These are phyloP conservation scores for Tetrahymena borealis DNA, from an alignment of 73 alveolate species.

Conservation along the genomic window DNA sequence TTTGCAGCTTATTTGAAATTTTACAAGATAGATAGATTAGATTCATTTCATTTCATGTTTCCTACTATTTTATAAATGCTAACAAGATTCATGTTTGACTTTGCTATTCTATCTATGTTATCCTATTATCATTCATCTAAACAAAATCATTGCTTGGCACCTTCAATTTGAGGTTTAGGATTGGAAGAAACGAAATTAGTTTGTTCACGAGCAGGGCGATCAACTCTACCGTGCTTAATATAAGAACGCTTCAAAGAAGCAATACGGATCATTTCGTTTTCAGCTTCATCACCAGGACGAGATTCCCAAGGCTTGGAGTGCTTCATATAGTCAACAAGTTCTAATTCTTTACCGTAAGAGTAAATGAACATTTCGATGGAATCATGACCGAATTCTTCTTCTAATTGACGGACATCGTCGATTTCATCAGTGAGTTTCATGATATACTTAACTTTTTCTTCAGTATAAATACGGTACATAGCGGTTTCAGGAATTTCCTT, in stretches of 20 bases:
- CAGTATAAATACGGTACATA: conserved; percentile 33
- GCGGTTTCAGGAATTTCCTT: conserved; percentile 36
- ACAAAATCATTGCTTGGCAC: not conserved
- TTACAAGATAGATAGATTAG: not conserved
- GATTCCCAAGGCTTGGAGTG: conserved; percentile 36
- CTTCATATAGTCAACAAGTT: conserved; percentile 42
- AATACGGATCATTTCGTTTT: conserved; percentile 6
- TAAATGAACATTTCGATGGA: conserved; percentile 20
- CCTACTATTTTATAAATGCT: not conserved
- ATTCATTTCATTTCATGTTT: not conserved
- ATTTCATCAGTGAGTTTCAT: conserved; percentile 43
- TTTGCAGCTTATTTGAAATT: not conserved
- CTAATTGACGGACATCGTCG: conserved; percentile 26
- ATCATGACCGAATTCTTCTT: conserved; percentile 34
- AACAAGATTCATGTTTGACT: not conserved
- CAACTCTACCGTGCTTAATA: conserved; percentile 9
- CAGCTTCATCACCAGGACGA: conserved; percentile 12
- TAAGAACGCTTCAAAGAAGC: not conserved
- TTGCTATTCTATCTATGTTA: not conserved
- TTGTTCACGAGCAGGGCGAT: conserved; percentile 31
- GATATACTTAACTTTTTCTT: conserved; percentile 32
- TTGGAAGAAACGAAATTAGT: conserved; percentile 15
- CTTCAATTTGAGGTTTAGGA: not conserved
- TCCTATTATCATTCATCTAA: not conserved
- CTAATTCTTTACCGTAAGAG: conserved; percentile 11